Percentiles rank a stretch among this genome's conserved stretches.
Evolutionary conservation across 2,329 filamentous ascomycete genomes (phyloP).

Genomic region (Anisogramma anomala): DNA sequence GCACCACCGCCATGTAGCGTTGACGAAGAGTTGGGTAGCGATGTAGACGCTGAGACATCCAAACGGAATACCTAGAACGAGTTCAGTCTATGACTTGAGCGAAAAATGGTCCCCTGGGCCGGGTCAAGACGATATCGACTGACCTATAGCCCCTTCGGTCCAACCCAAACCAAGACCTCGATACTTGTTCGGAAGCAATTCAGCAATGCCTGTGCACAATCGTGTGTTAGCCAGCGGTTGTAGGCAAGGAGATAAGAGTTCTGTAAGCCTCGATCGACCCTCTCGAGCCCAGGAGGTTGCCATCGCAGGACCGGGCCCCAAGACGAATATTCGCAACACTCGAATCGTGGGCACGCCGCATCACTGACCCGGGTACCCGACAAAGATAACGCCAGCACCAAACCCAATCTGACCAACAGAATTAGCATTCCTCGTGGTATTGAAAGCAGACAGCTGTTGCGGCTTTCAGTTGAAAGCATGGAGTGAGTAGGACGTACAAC

Average conservation of each 20-base stretch:
- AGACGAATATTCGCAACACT: too few relatives aligned
- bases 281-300: too few relatives aligned
- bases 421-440: neutral
- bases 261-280: too few relatives aligned
- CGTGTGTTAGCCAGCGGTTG: too few relatives aligned
- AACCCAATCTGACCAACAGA: conserved; percentile 17
- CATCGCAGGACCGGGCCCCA: too few relatives aligned
- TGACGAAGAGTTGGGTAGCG: conserved; percentile 19
- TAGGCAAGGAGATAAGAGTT: too few relatives aligned
- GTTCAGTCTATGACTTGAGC: conserved; percentile 11
- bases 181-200: conserved; percentile 26
- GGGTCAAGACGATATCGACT: too few relatives aligned
- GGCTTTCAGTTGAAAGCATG: too few relatives aligned
- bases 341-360: too few relatives aligned
- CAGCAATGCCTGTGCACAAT: conserved; percentile 1
- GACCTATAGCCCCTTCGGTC: conserved; percentile 21
- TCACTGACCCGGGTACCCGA: conserved; percentile 22
- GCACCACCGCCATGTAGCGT: conserved; percentile 21
- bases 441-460: neutral
- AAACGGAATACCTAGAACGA: conserved; percentile 22
- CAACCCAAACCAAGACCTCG: conserved; percentile 21
- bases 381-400: conserved; percentile 24
- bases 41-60: conserved; percentile 19
- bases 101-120: too few relatives aligned
- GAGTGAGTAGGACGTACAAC: conserved; percentile 16